Conservation (phyloP, 1,139 yeast species). For the Candida tropicalis region DNA sequence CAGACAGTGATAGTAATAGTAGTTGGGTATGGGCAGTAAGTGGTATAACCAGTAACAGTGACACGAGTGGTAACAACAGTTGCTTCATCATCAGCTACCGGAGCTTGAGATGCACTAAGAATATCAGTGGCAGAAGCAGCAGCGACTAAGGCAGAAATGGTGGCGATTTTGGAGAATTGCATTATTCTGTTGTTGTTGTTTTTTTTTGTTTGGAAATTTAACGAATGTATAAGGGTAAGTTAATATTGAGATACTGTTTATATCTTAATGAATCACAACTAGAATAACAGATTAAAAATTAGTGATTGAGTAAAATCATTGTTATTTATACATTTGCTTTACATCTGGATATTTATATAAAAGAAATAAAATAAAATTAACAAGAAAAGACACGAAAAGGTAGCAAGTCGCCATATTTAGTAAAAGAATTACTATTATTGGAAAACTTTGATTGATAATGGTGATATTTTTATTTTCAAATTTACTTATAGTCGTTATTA, state of each 20-base stretch:
- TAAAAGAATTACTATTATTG: no score
- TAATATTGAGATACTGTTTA: slow-evolving; percentile 2
- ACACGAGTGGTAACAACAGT: slow-evolving; percentile 40
- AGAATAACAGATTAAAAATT: no score
- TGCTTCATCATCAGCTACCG: slow-evolving; percentile 33
- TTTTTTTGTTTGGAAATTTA: neutral
- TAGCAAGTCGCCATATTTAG: neutral
- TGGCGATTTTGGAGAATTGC: slow-evolving; percentile 43
- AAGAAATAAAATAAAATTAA: neutral
- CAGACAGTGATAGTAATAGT: slow-evolving; percentile 35
- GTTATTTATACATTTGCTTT: no score
- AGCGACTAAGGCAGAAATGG: slow-evolving; percentile 30
- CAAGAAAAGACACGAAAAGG: neutral
- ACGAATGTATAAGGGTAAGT: slow-evolving; percentile 16
- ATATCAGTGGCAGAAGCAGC: neutral
- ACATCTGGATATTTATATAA: no score
- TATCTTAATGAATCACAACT: slow-evolving; percentile 13
- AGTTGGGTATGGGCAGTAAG: slow-evolving; percentile 42
- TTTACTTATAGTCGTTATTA: no score
- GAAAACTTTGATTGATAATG: no score
- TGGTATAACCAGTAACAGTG: slow-evolving; percentile 37
- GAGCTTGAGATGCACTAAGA: slow-evolving; percentile 27
- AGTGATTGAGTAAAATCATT: no score
- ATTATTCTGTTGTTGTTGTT: slow-evolving; percentile 23
- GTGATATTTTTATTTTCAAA: neutral